Conservation (phyloP, 805 yeast species). For the Candida nemodendra region DNA sequence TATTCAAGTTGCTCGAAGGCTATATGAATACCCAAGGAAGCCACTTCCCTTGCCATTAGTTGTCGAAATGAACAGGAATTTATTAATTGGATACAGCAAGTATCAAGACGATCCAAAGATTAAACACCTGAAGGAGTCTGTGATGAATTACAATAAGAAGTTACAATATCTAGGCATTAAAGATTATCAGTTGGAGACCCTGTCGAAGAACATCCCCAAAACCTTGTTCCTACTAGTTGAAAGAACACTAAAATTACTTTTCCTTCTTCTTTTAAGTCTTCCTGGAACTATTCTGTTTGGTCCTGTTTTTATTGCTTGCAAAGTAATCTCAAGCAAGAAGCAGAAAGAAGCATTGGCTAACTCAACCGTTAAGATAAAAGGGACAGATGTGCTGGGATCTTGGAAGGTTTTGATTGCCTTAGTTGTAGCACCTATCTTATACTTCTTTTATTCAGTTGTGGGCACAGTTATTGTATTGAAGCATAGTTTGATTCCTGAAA, state of each 20-base stretch:
- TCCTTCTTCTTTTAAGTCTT: slow-evolving; percentile 60
- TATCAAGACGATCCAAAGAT: slow-evolving; percentile 72
- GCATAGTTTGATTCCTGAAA: slow-evolving; percentile 18
- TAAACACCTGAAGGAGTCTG: slow-evolving; percentile 57
- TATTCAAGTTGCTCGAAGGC: slow-evolving; percentile 87
- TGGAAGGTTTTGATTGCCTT: slow-evolving; percentile 91
- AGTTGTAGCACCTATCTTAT: slow-evolving; percentile 83
- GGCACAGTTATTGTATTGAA: slow-evolving; percentile 36
- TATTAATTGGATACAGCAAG: slow-evolving; percentile 77
- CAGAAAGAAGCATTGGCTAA: slow-evolving; percentile 75
- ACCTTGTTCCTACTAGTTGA: slow-evolving; percentile 52
- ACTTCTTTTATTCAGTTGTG: slow-evolving; percentile 70
- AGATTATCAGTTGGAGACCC: slow-evolving; percentile 69
- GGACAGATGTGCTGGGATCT: slow-evolving; percentile 90
- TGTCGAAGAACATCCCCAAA: slow-evolving; percentile 48
- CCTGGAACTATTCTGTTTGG: slow-evolving; percentile 88
- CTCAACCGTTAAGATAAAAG: slow-evolving; percentile 87
- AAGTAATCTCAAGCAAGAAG: slow-evolving; percentile 66
- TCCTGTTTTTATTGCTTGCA: slow-evolving; percentile 81
- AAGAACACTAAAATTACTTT: slow-evolving; percentile 53
- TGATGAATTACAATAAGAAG: slow-evolving; percentile 64
- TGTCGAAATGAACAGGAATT: slow-evolving; percentile 85
- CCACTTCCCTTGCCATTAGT: slow-evolving; percentile 77
- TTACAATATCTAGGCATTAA: slow-evolving; percentile 61
- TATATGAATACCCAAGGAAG: slow-evolving; percentile 71